Conservation (phyloP, 768 basidiomycete species). For the Coprinopsis strossmayeri region DNA sequence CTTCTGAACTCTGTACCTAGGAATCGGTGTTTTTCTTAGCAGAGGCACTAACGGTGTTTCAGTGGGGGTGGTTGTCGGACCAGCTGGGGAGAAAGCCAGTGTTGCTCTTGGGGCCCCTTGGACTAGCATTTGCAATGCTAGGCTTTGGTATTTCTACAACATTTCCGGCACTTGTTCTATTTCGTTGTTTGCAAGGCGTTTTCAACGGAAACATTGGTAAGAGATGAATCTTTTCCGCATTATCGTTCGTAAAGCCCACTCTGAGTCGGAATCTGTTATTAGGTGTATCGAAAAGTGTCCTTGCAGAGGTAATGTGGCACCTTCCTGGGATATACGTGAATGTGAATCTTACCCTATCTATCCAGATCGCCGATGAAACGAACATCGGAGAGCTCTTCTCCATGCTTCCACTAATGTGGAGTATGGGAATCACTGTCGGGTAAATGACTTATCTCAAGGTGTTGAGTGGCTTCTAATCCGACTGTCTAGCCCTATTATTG, state of each 20-base stretch:
- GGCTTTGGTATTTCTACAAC: slow-evolving; percentile 35
- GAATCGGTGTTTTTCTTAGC: slow-evolving; percentile 39
- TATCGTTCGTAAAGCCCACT: neutral
- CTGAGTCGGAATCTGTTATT: neutral
- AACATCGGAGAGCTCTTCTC: slow-evolving; percentile 22
- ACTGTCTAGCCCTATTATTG: slow-evolving; percentile 20
- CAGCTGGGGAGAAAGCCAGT: slow-evolving; percentile 36
- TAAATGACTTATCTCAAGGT: slow-evolving; percentile 9
- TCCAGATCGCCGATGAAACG: slow-evolving; percentile 22
- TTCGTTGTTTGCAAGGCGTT: slow-evolving; percentile 28
- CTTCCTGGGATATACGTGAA: too few species aligned
- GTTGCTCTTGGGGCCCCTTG: slow-evolving; percentile 35
- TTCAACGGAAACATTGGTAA: slow-evolving; percentile 32
- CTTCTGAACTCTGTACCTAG: slow-evolving; percentile 17
- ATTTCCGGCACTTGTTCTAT: slow-evolving; percentile 25
- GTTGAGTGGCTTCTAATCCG: neutral
- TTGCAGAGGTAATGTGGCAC: slow-evolving; percentile 24
- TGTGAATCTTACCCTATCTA: neutral
- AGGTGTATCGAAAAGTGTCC: slow-evolving; percentile 26
- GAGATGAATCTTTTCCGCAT: neutral
- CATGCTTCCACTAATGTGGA: slow-evolving; percentile 20
- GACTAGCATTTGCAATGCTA: slow-evolving; percentile 31
- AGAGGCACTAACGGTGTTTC: slow-evolving; percentile 35
- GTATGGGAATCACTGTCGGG: slow-evolving; percentile 18
- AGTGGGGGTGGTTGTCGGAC: slow-evolving; percentile 40